Evolutionary conservation across 495 filamentous ascomycete genomes (phyloP).

Genomic region (Aspergillus homomorphus): DNA sequence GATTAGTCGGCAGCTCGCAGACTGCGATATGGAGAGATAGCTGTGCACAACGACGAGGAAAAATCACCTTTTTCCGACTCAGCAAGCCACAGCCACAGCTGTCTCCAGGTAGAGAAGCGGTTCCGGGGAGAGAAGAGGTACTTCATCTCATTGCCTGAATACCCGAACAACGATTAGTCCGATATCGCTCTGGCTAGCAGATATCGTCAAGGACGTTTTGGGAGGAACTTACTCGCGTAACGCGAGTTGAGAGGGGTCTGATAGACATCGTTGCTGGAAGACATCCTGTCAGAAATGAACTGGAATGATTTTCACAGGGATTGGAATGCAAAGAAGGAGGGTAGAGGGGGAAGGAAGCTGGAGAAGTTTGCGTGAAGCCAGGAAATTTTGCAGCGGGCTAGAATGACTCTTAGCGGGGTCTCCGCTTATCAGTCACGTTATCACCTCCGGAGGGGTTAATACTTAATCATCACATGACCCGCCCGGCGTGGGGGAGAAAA

Average conservation of each 20-base stretch:
- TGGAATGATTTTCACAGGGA: slow-evolving; percentile 21
- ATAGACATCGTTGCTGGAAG: slow-evolving; percentile 60
- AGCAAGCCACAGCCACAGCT: slow-evolving; percentile 82
- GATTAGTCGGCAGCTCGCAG: slow-evolving; percentile 18
- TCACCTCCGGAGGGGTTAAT: slow-evolving; percentile 26
- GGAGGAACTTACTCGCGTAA: slow-evolving; percentile 59
- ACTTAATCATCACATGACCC: slow-evolving; percentile 25
- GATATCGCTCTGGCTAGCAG: slow-evolving; percentile 10
- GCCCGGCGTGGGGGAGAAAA: neutral
- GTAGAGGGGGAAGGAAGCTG: slow-evolving; percentile 10
- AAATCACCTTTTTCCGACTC: slow-evolving; percentile 67
- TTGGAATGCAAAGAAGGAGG: slow-evolving; percentile 24
- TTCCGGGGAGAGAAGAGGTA: slow-evolving; percentile 67
- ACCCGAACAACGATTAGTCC: slow-evolving; percentile 22
- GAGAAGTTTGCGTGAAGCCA: slow-evolving; percentile 23
- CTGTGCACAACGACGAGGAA: slow-evolving; percentile 1
- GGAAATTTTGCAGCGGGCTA: slow-evolving; percentile 33
- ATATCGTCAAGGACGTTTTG: neutral
- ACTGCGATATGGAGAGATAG: slow-evolving; percentile 12
- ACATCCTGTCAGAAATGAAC: slow-evolving; percentile 47
- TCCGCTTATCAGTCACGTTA: slow-evolving; percentile 45
- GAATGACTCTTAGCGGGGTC: slow-evolving; percentile 28
- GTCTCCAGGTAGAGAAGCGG: slow-evolving; percentile 72
- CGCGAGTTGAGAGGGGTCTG: slow-evolving; percentile 71
- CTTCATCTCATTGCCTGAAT: slow-evolving; percentile 47